Evolutionary conservation across 164 flowering plant genomes (phyloP).

Genomic region (Dillenia turbinata): DNA sequence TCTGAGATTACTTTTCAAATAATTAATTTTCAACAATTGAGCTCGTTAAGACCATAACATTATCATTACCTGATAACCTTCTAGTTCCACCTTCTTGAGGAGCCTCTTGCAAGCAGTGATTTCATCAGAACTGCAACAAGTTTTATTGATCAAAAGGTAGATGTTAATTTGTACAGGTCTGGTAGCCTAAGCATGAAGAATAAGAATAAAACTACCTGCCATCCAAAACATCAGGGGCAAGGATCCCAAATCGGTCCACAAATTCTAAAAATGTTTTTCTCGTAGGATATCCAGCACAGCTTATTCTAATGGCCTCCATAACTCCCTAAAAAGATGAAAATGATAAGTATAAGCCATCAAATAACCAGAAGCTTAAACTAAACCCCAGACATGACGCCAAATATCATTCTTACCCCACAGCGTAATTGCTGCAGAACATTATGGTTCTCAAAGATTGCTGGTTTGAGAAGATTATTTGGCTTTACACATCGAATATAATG

Average conservation of each 20-base stretch:
- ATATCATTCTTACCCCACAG: constrained; percentile 66
- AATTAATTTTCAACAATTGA: no score
- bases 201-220: constrained; percentile 50
- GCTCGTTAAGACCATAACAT: no score
- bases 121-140: constrained; percentile 64
- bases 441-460: constrained; percentile 80
- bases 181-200: not conserved
- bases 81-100: constrained; percentile 71
- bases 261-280: constrained; percentile 83
- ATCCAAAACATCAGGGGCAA: constrained; percentile 78
- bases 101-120: constrained; percentile 69
- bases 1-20: no score
- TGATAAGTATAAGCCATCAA: not conserved
- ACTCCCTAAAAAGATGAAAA: constrained; percentile 61
- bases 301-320: constrained; percentile 97
- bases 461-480: constrained; percentile 96
- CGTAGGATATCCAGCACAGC: constrained; percentile 98
- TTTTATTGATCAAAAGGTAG: not conserved
- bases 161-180: constrained; percentile 5
- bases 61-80: constrained; percentile 88
- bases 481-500: constrained; percentile 98
- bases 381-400: no score
- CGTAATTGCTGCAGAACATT: constrained; percentile 92
- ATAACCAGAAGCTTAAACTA: not conserved
- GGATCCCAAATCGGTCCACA: constrained; percentile 81